Base-by-base conservation (phyloP, 495 filamentous ascomycete species). In the Daldinia bambusicola region DNA sequence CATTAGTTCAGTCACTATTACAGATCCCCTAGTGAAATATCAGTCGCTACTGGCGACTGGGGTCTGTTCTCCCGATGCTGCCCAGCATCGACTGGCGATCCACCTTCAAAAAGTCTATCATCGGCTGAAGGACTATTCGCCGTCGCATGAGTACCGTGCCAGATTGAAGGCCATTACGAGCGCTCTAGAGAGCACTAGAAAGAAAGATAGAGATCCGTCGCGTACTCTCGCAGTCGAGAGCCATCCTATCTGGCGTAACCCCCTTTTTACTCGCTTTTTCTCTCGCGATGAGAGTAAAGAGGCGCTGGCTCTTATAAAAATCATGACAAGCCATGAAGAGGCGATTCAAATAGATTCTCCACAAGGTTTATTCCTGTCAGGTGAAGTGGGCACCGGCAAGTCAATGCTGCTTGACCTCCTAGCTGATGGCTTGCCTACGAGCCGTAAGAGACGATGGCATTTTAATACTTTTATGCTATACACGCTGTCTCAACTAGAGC, bases 401-500 rank as follows among this genome's bases (percentile, higher is more conserved):
- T 87, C 83, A 8, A 90, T 93, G 86, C 83, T 93, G 4, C 80
- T 91, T 0, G 90, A 92, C 71, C 79, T 92, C 9, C 86, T 93
- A 32, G 88, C 88, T 14, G 88, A 91, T 55, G 88, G 87, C 55
- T 76, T 92, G 6, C 91, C 91, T 4, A 91, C 84, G 14, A 77
- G 80, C 14, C 86, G 86, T 70, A 92, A 93, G 78, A 82, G 84
- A 59, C 79, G 90, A 61, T 92, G 88, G 87, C 89, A 93, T 75
- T 93, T 91, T 78, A 90, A 91, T 74, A 91, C 87, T 0, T 93
- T 93, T 67, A 92, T 92, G 89, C 77, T 92, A 8, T 85, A 92
- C 62, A 88, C 84, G 1, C 78, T 92, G 31, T 87, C 89, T 2
- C 84, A 82, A 37, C 77, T 93, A 4, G 91, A 92, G 68, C 74